Conservation (phyloP, 2,329 filamentous ascomycete genomes). For the Septoria linicola region DNA sequence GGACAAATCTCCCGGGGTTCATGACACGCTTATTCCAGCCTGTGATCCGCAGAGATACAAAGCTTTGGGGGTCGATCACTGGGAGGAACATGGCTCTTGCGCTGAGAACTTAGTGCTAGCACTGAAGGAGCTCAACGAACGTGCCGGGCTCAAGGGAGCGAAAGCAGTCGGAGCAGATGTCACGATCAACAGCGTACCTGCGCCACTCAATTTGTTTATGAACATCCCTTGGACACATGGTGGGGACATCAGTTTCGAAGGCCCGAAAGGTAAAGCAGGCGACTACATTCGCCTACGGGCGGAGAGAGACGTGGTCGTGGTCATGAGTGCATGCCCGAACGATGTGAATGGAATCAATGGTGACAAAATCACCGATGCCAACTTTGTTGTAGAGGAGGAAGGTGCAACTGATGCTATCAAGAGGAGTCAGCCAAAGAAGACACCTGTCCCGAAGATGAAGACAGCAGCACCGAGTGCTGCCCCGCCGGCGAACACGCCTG, state of each 20-base stretch:
- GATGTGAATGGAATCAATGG: constrained; percentile 47
- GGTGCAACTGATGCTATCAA: constrained; percentile 23
- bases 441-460: constrained; percentile 19
- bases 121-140: constrained; percentile 49
- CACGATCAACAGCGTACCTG: constrained; percentile 49
- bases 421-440: constrained; percentile 27
- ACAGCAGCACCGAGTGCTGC: constrained; percentile 12
- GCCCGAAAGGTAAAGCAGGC: constrained; percentile 42
- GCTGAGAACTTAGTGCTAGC: constrained; percentile 52
- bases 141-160: constrained; percentile 47
- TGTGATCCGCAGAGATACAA: constrained; percentile 49
- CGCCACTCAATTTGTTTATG: constrained; percentile 51
- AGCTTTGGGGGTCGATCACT: constrained; percentile 44
- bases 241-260: constrained; percentile 44
- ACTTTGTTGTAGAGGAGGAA: constrained; percentile 43
- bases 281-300: constrained; percentile 48
- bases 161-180: constrained; percentile 50
- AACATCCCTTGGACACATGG: constrained; percentile 47
- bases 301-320: constrained; percentile 47
- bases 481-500: constrained; percentile 1
- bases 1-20: constrained; percentile 45
- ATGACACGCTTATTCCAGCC: constrained; percentile 50
- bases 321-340: constrained; percentile 51
- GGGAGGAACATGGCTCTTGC: constrained; percentile 49
- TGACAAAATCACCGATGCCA: constrained; percentile 45